Percentiles rank a stretch among this genome's conserved stretches.
These are phyloP conservation scores for Xylaria curta DNA, from an alignment of 495 filamentous ascomycete genomes.

Conservation along the genomic window DNA sequence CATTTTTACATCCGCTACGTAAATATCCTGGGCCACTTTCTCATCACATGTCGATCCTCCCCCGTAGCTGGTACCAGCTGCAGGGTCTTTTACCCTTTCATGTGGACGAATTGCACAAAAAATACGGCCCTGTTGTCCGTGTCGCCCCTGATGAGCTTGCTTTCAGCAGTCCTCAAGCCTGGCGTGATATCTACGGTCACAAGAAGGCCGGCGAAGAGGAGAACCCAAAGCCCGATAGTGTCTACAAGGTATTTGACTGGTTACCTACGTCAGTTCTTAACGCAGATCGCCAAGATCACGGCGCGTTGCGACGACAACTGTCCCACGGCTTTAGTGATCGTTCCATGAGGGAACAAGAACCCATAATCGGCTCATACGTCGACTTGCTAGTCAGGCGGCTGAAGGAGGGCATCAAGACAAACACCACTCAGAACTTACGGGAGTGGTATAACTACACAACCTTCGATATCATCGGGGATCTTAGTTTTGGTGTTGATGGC, in stretches of 20 bases:
- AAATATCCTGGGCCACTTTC: conserved; percentile 51
- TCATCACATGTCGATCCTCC: conserved; percentile 40
- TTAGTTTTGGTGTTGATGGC: conserved; percentile 61
- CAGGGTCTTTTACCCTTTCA: conserved; percentile 22
- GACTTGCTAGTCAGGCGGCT: conserved; percentile 48
- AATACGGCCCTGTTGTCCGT: conserved; percentile 55
- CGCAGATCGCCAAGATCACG: conserved; percentile 33
- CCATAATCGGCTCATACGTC: conserved; percentile 52
- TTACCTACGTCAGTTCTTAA: conserved; percentile 26
- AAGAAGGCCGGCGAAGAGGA: conserved; percentile 35
- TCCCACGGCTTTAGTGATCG: conserved; percentile 57
- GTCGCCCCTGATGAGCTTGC: conserved; percentile 58
- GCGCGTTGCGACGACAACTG: conserved; percentile 44
- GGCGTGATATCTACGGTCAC: conserved; percentile 59
- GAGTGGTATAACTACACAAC: conserved; percentile 61
- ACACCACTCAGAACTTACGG: conserved; percentile 1
- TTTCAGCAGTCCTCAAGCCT: conserved; percentile 56
- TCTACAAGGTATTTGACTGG: conserved; percentile 25
- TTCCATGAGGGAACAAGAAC: conserved; percentile 55
- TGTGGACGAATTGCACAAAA: conserved; percentile 42
- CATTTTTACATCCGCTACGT: conserved; percentile 51
- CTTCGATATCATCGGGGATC: conserved; percentile 68
- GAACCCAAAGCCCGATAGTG: conserved; percentile 26
- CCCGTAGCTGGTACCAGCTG: conserved; percentile 22
- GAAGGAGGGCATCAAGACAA: neutral